These are phyloP conservation scores for Mollisiaceae sp. DNA, from an alignment of 2,329 filamentous ascomycete genomes.

Conservation along the genomic window DNA sequence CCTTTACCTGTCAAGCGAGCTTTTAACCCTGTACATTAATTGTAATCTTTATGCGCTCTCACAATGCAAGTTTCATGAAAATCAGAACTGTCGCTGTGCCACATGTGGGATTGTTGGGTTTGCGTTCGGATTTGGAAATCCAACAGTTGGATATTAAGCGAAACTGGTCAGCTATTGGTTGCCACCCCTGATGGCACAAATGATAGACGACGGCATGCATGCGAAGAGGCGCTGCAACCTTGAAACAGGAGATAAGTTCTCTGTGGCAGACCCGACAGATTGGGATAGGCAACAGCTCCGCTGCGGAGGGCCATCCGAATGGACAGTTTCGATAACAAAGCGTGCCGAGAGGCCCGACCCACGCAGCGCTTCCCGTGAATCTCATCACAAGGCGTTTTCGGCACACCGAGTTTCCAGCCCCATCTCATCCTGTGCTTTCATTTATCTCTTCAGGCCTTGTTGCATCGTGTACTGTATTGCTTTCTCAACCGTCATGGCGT, in stretches of 20 bases:
- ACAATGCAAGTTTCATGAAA: too few relatives aligned
- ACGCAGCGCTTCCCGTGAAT: neutral
- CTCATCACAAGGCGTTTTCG: neutral
- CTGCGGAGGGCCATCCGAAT: neutral
- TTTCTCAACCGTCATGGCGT: conserved; percentile 15
- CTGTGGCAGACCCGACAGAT: neutral
- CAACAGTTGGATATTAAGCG: neutral
- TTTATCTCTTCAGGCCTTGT: too few relatives aligned
- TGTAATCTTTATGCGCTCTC: too few relatives aligned
- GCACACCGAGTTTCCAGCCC: neutral
- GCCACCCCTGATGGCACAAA: neutral
- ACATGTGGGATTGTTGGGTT: too few relatives aligned
- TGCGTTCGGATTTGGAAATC: neutral
- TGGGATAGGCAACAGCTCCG: neutral
- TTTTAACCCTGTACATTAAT: too few relatives aligned
- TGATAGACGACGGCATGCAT: neutral
- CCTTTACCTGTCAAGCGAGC: too few relatives aligned
- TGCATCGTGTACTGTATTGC: too few relatives aligned
- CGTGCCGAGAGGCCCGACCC: neutral
- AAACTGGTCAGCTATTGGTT: neutral
- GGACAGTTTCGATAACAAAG: neutral
- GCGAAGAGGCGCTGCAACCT: neutral
- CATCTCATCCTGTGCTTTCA: too few relatives aligned
- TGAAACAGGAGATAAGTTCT: neutral
- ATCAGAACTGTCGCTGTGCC: too few relatives aligned